Percentiles rank a stretch among this genome's conserved stretches.
Conservation (phyloP, 768 basidiomycete genomes). For the Boletus rubropictus region DNA sequence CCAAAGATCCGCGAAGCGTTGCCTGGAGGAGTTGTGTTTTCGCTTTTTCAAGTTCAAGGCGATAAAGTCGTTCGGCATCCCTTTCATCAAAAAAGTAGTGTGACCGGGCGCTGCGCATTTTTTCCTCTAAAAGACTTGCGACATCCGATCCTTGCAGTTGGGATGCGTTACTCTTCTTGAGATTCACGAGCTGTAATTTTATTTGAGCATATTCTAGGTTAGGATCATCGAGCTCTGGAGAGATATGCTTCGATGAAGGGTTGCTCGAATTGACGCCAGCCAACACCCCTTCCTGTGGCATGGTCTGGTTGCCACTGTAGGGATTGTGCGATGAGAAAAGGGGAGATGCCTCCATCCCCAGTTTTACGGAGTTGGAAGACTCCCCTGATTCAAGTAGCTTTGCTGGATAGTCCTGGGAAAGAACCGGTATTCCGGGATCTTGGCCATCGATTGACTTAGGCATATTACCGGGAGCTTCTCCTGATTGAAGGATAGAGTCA, state of each 20-base stretch:
- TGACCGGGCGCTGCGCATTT: conserved; percentile 41
- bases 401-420: not conserved
- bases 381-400: not conserved
- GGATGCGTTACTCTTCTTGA: conserved; percentile 34
- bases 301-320: not conserved
- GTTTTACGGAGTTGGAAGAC: conserved; percentile 17
- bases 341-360: conserved; percentile 37
- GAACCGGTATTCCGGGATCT: conserved; percentile 1
- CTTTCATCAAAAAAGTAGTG: conserved; percentile 69
- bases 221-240: conserved; percentile 47
- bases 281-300: conserved; percentile 1
- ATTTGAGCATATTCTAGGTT: conserved; percentile 57
- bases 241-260: conserved; percentile 26
- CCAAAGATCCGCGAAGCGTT: conserved; percentile 31
- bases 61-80: conserved; percentile 58
- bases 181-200: conserved; percentile 49
- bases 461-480: conserved; percentile 12
- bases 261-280: conserved; percentile 6
- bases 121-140: conserved; percentile 38
- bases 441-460: conserved; percentile 3
- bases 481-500: conserved; percentile 7
- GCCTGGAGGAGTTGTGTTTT: conserved; percentile 42
- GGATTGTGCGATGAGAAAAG: conserved; percentile 32
- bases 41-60: conserved; percentile 45
- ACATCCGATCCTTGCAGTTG: conserved; percentile 24